These are phyloP conservation scores for Trichothecium sympodiale DNA, from an alignment of 2,329 filamentous ascomycete genomes.

Conservation along the genomic window DNA sequence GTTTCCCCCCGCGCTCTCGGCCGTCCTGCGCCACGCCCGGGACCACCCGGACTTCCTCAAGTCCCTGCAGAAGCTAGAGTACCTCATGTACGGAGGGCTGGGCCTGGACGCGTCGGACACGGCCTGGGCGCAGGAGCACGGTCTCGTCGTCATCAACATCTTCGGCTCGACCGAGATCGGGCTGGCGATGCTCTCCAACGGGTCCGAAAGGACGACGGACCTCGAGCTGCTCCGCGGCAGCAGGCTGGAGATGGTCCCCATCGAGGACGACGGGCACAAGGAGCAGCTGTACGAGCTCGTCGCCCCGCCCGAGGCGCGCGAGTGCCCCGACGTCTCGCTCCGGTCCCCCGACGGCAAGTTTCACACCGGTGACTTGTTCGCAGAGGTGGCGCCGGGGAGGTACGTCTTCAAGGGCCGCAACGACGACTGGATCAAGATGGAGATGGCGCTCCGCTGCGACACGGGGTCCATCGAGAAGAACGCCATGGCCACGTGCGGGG, in stretches of 20 bases:
- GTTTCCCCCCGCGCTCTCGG: not conserved
- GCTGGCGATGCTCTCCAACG: not conserved
- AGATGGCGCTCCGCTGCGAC: slow-evolving; percentile 10
- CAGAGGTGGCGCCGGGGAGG: slow-evolving; percentile 8
- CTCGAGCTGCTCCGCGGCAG: too few relatives aligned
- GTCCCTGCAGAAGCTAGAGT: not conserved
- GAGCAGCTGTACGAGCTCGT: too few relatives aligned
- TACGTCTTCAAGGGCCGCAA: slow-evolving; percentile 10
- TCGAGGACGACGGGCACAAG: too few relatives aligned
- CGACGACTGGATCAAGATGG: slow-evolving; percentile 16
- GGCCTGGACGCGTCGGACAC: not conserved
- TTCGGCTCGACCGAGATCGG: slow-evolving; percentile 1
- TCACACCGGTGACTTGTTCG: too few relatives aligned
- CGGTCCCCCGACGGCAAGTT: too few relatives aligned
- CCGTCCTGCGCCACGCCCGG: not conserved
- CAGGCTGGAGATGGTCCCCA: too few relatives aligned
- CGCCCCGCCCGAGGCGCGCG: too few relatives aligned
- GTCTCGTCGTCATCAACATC: not conserved
- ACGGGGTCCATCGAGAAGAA: slow-evolving; percentile 11
- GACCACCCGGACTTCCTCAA: not conserved
- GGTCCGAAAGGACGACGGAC: not conserved
- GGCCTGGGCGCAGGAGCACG: not conserved
- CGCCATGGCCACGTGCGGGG: slow-evolving; percentile 7
- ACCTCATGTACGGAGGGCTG: not conserved
- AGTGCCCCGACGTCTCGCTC: too few relatives aligned